Conservation (phyloP, 495 filamentous ascomycete species). For the Penicillium malachiteum region DNA sequence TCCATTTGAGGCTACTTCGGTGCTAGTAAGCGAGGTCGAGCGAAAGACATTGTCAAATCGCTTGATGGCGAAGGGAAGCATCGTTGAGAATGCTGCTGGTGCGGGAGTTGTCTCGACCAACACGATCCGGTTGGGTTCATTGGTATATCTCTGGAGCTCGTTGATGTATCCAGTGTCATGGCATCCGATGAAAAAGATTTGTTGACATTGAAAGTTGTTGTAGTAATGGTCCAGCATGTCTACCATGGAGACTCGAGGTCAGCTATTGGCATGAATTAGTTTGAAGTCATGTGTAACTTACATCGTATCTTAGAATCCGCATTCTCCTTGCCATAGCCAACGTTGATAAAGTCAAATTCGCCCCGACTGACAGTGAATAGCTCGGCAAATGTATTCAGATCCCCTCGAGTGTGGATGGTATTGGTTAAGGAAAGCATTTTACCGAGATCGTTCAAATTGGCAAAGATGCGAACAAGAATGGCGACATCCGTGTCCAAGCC, state of each 20-base stretch:
- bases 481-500: background rate
- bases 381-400: constrained; percentile 18
- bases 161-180: constrained; percentile 14
- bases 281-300: background rate
- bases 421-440: background rate
- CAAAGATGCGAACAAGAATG: constrained; percentile 5
- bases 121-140: background rate
- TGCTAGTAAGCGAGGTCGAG: background rate
- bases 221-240: constrained; percentile 12
- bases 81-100: background rate
- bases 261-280: background rate
- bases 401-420: constrained; percentile 8
- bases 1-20: no score
- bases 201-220: constrained; percentile 12
- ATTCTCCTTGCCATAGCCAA: constrained; percentile 16
- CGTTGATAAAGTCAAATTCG: constrained; percentile 17
- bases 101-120: constrained; percentile 9
- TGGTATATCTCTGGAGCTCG: constrained; percentile 5
- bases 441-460: background rate
- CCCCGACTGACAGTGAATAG: constrained; percentile 10
- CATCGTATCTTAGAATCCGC: constrained; percentile 12
- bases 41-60: constrained; percentile 4
- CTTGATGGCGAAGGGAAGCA: background rate
- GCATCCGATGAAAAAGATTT: constrained; percentile 17
- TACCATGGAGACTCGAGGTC: background rate